Base-by-base conservation (phyloP, 768 basidiomycete genomes). In the Macrolepiota fuliginosa region DNA sequence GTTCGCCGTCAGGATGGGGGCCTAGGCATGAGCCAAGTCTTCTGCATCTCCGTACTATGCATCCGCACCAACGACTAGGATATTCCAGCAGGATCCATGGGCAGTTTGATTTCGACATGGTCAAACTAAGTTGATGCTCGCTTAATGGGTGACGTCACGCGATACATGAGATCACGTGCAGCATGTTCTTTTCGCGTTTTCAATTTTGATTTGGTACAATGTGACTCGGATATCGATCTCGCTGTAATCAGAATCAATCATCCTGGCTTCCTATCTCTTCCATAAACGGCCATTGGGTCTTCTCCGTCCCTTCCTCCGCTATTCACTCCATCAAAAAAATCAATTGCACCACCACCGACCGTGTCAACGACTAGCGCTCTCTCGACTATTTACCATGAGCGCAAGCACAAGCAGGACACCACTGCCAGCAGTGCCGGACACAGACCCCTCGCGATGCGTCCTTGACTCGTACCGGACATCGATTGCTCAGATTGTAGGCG, bases 401-500 rank as follows among this genome's bases (percentile, higher is more conserved):
- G 15, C 22, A 24, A 50, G 27, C 19, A 24, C 45, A 9, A 54
- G 12, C 37, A 58, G 69, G 60, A 65, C 72, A 17, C 56, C 71
- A 15, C 66, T 79, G 9, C 77, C 78, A 0, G 50, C 59, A 0
- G 67, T 80, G 4, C 71, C 74, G 9, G 77, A 71, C 9, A 79
- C 85, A 22, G 88, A 94, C 36, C 58, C 58, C 4, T 51, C 49
- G 3, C 35, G 79, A 54, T 87, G 82, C 64, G 77, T 88, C 9
- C 73, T 94, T 45, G 94, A 94, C 71, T 79, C 86, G 3, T 96
- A 93, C 79, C 81, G 91, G 57, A 87, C 82, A n/a, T 83, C 92
- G 40, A 90, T 94, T 66, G 92, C 94, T 3, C 81, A 87, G 68
- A 81, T 83, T 63, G 70, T 93, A 29, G 83, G 86, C 7, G 86